Percentiles rank a stretch among this genome's conserved stretches.
Conservation (phyloP, 257 asterid genomes). For the Nicotiana benthamiana region DNA sequence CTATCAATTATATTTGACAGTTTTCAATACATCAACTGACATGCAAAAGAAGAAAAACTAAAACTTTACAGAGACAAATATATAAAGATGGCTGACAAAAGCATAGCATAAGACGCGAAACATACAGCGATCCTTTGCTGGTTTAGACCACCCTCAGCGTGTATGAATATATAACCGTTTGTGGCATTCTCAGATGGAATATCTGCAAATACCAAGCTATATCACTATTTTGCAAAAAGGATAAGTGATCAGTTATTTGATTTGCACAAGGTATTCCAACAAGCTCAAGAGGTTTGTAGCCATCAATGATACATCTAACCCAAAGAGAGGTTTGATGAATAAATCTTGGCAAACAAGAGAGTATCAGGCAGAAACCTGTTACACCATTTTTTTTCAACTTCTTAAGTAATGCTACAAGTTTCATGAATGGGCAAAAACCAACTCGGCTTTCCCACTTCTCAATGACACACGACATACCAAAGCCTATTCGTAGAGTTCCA, state of each 20-base stretch:
- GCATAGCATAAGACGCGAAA: neutral
- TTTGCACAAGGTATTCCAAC: neutral
- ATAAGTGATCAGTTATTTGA: neutral
- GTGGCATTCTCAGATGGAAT: slow-evolving; percentile 69
- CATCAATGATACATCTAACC: neutral
- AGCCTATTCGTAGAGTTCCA: neutral
- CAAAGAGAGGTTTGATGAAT: neutral
- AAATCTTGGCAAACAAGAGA: neutral
- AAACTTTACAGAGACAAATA: neutral
- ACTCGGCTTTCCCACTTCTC: neutral
- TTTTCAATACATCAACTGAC: neutral
- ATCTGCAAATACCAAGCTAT: slow-evolving; percentile 43
- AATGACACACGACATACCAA: neutral
- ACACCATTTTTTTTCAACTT: neutral
- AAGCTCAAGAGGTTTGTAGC: neutral
- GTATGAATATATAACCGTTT: slow-evolving; percentile 87
- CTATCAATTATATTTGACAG: neutral
- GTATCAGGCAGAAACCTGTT: neutral
- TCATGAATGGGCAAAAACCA: neutral
- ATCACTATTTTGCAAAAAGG: neutral
- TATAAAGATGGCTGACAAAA: neutral
- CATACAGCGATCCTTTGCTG: slow-evolving; percentile 98
- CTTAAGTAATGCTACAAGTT: neutral
- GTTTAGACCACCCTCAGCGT: slow-evolving; percentile 99
- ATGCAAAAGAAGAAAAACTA: neutral